Evolutionary conservation across 2,329 filamentous ascomycete species (phyloP).

Genomic region (Sclerotinia borealis): DNA sequence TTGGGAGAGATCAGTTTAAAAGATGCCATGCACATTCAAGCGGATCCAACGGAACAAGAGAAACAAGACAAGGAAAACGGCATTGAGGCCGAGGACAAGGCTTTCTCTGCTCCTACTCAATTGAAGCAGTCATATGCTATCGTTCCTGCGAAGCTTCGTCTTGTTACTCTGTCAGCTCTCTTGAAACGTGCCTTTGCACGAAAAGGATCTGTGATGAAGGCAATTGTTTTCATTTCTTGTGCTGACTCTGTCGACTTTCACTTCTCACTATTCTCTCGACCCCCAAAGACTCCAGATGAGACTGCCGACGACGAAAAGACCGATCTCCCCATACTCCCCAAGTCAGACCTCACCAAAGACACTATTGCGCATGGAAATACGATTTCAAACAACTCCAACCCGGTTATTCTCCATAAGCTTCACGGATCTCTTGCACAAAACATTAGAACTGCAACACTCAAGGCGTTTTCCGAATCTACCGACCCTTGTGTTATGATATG

Average conservation of each 20-base stretch:
- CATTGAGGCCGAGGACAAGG: constrained; percentile 40
- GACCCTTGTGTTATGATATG: constrained; percentile 80
- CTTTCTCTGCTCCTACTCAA: constrained; percentile 81
- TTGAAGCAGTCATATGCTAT: constrained; percentile 88
- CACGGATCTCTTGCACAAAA: constrained; percentile 89
- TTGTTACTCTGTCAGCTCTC: constrained; percentile 80
- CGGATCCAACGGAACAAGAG: constrained; percentile 46
- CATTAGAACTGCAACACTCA: constrained; percentile 78
- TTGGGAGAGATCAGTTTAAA: constrained; percentile 92
- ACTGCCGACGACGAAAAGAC: constrained; percentile 33
- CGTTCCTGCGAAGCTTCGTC: constrained; percentile 79
- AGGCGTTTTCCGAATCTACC: constrained; percentile 67
- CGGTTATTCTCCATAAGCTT: constrained; percentile 75
- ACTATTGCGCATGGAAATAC: constrained; percentile 66
- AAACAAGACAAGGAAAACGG: constrained; percentile 45
- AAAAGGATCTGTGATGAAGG: constrained; percentile 90
- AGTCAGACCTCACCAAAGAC: constrained; percentile 39
- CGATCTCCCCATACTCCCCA: constrained; percentile 28
- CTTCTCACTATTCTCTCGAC: constrained; percentile 66
- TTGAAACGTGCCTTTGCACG: constrained; percentile 83
- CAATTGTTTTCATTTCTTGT: constrained; percentile 93
- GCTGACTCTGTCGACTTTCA: constrained; percentile 97
- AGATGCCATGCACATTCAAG: constrained; percentile 81
- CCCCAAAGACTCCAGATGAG: constrained; percentile 27
- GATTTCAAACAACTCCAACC: constrained; percentile 69